Conservation (phyloP, 345 rosid genomes). For the Clausena lansium region DNA sequence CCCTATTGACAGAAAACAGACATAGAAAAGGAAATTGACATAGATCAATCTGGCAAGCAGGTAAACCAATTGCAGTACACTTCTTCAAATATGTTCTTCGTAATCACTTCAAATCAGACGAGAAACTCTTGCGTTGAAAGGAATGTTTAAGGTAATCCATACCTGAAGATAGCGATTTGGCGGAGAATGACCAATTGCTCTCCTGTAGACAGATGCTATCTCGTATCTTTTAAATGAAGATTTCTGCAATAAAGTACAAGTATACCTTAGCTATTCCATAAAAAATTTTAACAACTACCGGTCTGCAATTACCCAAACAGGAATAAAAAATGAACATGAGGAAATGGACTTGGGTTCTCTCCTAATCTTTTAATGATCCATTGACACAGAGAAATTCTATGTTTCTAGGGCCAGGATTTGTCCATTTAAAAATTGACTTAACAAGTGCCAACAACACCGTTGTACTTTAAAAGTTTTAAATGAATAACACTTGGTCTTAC, state of each 20-base stretch:
- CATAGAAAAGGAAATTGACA: constrained; percentile 4
- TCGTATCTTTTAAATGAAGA: constrained; percentile 85
- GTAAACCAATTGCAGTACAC: neutral
- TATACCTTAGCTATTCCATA: constrained; percentile 2
- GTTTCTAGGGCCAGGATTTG: neutral
- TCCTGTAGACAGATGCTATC: constrained; percentile 76
- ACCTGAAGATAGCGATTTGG: constrained; percentile 94
- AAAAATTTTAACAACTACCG: neutral
- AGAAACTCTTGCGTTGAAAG: neutral
- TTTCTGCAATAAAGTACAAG: constrained; percentile 49
- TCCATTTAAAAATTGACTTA: neutral
- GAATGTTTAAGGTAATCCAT: constrained; percentile 1
- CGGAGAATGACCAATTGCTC: constrained; percentile 93
- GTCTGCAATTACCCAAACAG: neutral
- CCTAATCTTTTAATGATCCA: neutral
- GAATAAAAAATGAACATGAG: neutral
- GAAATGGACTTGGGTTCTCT: neutral
- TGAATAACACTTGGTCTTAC: neutral
- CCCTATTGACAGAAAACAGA: constrained; percentile 51
- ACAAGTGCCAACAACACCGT: neutral
- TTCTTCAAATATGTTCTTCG: neutral
- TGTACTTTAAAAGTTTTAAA: no score
- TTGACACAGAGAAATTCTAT: neutral
- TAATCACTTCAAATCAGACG: neutral
- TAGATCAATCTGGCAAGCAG: constrained; percentile 16